Conservation (phyloP, 257 asterid genomes). For the Penstemon davidsonii region DNA sequence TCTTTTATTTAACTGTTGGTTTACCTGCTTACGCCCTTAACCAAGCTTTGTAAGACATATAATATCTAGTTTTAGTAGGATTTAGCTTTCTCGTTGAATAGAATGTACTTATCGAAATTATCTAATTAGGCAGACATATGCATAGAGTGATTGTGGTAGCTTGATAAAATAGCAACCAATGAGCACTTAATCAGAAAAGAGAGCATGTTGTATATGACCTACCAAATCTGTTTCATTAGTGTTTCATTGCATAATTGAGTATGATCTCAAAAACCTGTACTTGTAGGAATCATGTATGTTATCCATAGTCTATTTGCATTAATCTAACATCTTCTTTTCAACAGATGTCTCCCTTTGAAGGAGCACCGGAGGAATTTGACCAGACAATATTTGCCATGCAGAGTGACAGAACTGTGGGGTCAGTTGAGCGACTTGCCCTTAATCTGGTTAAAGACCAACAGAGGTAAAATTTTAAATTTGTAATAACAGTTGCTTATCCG, state of each 20-base stretch:
- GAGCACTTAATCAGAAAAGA: neutral
- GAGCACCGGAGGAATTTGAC: conserved; percentile 94
- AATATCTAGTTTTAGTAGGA: neutral
- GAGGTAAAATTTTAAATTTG: conserved; percentile 47
- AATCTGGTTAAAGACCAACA: conserved; percentile 84
- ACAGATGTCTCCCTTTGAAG: conserved; percentile 87
- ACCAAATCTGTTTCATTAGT: no score
- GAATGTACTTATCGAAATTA: neutral
- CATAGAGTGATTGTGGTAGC: neutral
- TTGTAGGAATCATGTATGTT: conserved; percentile 1
- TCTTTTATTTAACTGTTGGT: neutral
- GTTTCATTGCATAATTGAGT: neutral
- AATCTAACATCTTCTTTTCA: conserved; percentile 14
- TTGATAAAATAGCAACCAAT: neutral
- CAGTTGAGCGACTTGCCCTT: conserved; percentile 60
- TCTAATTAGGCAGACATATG: neutral
- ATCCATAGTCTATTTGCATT: conserved; percentile 3
- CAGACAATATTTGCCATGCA: conserved; percentile 81
- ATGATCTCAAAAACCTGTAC: conserved; percentile 11
- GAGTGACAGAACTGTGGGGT: conserved; percentile 58
- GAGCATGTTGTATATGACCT: neutral
- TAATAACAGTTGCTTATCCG: neutral
- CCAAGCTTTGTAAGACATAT: neutral
- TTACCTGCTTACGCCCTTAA: neutral
- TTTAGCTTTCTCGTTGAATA: neutral